Percentiles rank a stretch among this genome's conserved stretches.
Conservation (phyloP, 371 early-diverging fungal genomes). For the Mucor lusitanicus region DNA sequence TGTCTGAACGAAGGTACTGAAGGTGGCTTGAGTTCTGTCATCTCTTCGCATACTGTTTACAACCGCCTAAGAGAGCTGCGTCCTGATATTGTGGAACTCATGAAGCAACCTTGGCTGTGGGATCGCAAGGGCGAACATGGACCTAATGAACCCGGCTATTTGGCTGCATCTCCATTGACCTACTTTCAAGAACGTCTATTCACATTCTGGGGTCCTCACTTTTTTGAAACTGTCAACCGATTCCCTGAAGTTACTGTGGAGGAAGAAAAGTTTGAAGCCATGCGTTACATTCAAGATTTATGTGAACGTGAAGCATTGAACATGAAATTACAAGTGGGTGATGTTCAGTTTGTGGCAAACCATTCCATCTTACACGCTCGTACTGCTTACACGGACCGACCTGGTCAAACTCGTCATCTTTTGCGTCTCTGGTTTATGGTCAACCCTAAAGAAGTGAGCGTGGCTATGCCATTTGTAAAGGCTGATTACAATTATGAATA, state of each 20-base stretch:
- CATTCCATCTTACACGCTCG: constrained; percentile 50
- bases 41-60: constrained; percentile 50
- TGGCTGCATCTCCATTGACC: constrained; percentile 33
- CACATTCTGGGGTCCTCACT: constrained; percentile 52
- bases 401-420: constrained; percentile 36
- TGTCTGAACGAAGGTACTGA: constrained; percentile 38
- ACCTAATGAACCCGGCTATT: constrained; percentile 31
- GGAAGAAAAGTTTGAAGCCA: constrained; percentile 38
- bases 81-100: constrained; percentile 44
- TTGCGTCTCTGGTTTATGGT: constrained; percentile 46
- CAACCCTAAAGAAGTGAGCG: constrained; percentile 32
- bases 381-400: constrained; percentile 36
- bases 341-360: constrained; percentile 49
- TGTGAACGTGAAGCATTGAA: constrained; percentile 44
- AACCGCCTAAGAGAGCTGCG: constrained; percentile 37
- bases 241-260: constrained; percentile 34
- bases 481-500: constrained; percentile 34
- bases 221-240: constrained; percentile 45
- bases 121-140: constrained; percentile 44
- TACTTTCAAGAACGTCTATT: constrained; percentile 35
- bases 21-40: constrained; percentile 41
- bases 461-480: constrained; percentile 39
- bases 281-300: constrained; percentile 42
- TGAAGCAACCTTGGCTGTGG: constrained; percentile 52
- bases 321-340: constrained; percentile 44